Conservation (phyloP, 2,329 filamentous ascomycete genomes). For the Chaetomium sp. region DNA sequence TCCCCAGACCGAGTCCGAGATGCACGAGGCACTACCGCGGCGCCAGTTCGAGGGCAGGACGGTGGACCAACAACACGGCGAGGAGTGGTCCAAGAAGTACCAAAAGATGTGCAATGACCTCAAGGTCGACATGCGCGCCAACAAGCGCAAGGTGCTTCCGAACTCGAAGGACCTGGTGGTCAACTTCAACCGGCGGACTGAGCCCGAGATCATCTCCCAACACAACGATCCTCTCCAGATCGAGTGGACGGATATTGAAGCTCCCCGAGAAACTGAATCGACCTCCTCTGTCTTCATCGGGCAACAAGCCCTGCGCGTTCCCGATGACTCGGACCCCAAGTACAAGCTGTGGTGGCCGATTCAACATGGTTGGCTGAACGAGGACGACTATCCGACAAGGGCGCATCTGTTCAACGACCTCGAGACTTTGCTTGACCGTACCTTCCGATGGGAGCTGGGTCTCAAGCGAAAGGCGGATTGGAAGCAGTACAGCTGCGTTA, state of each 20-base stretch:
- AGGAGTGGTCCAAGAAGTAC: constrained; percentile 77
- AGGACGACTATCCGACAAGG: constrained; percentile 80
- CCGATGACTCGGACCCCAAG: constrained; percentile 83
- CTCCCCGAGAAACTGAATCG: constrained; percentile 65
- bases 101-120: constrained; percentile 82
- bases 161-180: constrained; percentile 95
- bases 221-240: constrained; percentile 94
- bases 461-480: constrained; percentile 77
- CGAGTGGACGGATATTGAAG: constrained; percentile 86
- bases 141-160: constrained; percentile 93
- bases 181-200: constrained; percentile 86
- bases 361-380: constrained; percentile 83
- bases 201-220: constrained; percentile 83
- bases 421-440: constrained; percentile 81
- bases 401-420: constrained; percentile 85
- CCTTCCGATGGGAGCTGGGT: constrained; percentile 81
- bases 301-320: constrained; percentile 78
- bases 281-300: constrained; percentile 72
- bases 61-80: constrained; percentile 80
- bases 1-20: constrained; percentile 78
- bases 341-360: constrained; percentile 95
- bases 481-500: constrained; percentile 92
- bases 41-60: constrained; percentile 64
- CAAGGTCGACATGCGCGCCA: constrained; percentile 85
- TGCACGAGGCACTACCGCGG: constrained; percentile 75